phyloP scores from a whole-genome alignment of 495 filamentous ascomycete species.

The Trichoderma reesei region DNA sequence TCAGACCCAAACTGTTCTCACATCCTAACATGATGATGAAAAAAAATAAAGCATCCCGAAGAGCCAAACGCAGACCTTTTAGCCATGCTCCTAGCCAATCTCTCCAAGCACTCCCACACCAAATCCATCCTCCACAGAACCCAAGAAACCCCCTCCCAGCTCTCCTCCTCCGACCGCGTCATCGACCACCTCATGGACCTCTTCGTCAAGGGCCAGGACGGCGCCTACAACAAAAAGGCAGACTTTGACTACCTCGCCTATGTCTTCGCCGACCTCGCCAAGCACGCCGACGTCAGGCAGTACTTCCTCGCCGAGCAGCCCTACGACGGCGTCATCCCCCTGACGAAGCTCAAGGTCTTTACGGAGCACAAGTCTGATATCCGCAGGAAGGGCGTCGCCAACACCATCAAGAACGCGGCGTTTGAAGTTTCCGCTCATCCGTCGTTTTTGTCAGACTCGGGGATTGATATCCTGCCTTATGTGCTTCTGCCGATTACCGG shows the following conservation, averaged over 20 bases:
- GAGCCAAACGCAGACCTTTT: slow-evolving; percentile 72
- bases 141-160: slow-evolving; percentile 46
- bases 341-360: slow-evolving; percentile 84
- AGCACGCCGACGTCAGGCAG: slow-evolving; percentile 58
- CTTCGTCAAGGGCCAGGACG: slow-evolving; percentile 83
- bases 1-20: not conserved
- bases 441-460: slow-evolving; percentile 55
- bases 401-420: slow-evolving; percentile 81
- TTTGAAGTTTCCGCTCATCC: slow-evolving; percentile 60
- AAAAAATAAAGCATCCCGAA: slow-evolving; percentile 29
- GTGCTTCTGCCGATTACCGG: slow-evolving; percentile 60
- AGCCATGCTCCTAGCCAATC: slow-evolving; percentile 87
- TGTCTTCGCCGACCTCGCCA: slow-evolving; percentile 85
- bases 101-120: slow-evolving; percentile 67
- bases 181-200: slow-evolving; percentile 90
- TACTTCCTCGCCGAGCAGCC: slow-evolving; percentile 66
- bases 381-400: slow-evolving; percentile 81
- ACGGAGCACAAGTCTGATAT: slow-evolving; percentile 75
- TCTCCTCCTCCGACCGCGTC: slow-evolving; percentile 59
- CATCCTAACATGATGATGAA: not conserved
- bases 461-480: slow-evolving; percentile 76
- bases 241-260: slow-evolving; percentile 89
- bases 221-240: slow-evolving; percentile 72
- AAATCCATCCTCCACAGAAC: slow-evolving; percentile 55
- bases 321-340: slow-evolving; percentile 70